Conservation (phyloP, 805 yeast genomes). For the Cyberlindnera xishuangbannaensis region DNA sequence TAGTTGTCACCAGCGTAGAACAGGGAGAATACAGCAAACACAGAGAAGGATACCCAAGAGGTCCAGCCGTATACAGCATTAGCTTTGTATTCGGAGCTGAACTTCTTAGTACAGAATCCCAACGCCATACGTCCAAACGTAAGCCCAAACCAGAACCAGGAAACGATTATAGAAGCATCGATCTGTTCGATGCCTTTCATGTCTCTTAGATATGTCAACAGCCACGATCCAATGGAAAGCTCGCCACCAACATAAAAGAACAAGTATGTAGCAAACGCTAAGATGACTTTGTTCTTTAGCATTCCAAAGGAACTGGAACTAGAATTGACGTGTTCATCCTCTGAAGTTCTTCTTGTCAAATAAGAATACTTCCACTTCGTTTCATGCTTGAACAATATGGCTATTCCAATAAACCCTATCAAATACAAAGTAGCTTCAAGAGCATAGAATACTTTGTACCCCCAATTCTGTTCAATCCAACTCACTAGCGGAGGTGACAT, state of each 20-base stretch:
- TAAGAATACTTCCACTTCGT: constrained; percentile 29
- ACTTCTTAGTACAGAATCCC: constrained; percentile 47
- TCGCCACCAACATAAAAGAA: constrained; percentile 67
- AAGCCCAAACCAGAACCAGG: constrained; percentile 73
- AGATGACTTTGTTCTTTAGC: constrained; percentile 30
- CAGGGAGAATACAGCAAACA: constrained; percentile 14
- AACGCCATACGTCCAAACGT: constrained; percentile 56
- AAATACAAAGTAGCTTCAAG: constrained; percentile 35
- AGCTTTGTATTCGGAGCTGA: constrained; percentile 37
- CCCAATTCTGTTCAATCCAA: constrained; percentile 25
- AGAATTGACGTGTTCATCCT: constrained; percentile 7
- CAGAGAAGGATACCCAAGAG: constrained; percentile 28
- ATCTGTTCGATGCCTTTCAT: constrained; percentile 43
- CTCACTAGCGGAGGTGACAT: constrained; percentile 63
- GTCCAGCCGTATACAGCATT: constrained; percentile 28
- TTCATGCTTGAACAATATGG: constrained; percentile 43
- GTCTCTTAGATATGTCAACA: constrained; percentile 53
- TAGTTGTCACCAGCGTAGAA: constrained; percentile 5
- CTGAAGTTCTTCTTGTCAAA: constrained; percentile 5
- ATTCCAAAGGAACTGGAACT: constrained; percentile 12
- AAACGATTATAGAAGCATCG: constrained; percentile 54
- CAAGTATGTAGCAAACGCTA: constrained; percentile 47
- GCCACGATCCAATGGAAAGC: constrained; percentile 66
- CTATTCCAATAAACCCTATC: constrained; percentile 23
- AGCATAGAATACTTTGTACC: constrained; percentile 9